Percentiles rank a stretch among this genome's conserved stretches.
Conservation (phyloP, 2,329 filamentous ascomycete genomes). For the Ambrosiella xylebori region DNA sequence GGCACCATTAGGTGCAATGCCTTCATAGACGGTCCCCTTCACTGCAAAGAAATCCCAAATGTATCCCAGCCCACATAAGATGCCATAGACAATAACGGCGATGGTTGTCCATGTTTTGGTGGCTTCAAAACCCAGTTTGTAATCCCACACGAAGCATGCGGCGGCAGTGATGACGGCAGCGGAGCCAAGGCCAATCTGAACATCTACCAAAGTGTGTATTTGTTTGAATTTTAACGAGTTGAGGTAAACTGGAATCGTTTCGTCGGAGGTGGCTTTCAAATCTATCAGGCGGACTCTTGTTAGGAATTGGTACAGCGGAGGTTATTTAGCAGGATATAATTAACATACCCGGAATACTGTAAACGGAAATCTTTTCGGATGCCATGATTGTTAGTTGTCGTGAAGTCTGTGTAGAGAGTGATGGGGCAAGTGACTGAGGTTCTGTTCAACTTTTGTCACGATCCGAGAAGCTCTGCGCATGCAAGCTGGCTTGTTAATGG, state of each 20-base stretch:
- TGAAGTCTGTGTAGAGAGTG: not conserved
- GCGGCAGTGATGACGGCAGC: slow-evolving; percentile 61
- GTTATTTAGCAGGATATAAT: not conserved
- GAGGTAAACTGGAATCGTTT: slow-evolving; percentile 85
- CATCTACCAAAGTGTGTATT: slow-evolving; percentile 62
- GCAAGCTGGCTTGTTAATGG: slow-evolving; percentile 13
- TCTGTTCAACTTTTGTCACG: not conserved
- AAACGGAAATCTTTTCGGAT: not conserved
- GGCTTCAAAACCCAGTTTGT: slow-evolving; percentile 71
- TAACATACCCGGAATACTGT: slow-evolving; percentile 14
- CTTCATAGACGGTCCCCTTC: slow-evolving; percentile 65
- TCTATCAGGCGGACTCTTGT: slow-evolving; percentile 34
- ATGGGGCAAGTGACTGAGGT: not conserved
- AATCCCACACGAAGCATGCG: slow-evolving; percentile 80
- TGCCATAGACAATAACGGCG: slow-evolving; percentile 63
- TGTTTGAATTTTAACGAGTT: slow-evolving; percentile 74
- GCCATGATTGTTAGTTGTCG: not conserved
- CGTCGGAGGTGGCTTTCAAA: slow-evolving; percentile 91
- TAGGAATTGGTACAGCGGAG: not conserved
- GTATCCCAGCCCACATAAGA: slow-evolving; percentile 62
- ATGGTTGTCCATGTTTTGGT: slow-evolving; percentile 68
- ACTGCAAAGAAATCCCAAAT: slow-evolving; percentile 77
- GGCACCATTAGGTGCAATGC: slow-evolving; percentile 41
- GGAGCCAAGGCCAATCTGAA: slow-evolving; percentile 73
- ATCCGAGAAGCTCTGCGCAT: not conserved